Evolutionary conservation across 768 basidiomycete genomes (phyloP).

Genomic region (Kwoniella sp.): DNA sequence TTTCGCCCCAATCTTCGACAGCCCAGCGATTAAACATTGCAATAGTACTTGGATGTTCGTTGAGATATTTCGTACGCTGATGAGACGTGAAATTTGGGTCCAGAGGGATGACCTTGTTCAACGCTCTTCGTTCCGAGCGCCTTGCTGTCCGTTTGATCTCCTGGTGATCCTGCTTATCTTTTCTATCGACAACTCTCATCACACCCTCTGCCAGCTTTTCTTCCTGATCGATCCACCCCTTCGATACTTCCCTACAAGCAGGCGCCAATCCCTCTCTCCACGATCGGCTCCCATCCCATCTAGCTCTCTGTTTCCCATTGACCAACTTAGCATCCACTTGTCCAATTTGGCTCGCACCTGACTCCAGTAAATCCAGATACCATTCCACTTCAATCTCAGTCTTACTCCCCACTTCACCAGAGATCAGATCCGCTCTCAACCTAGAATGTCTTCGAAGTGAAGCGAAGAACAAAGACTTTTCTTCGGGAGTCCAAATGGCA

Average conservation of each 20-base stretch:
- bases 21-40: slow-evolving; percentile 40
- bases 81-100: slow-evolving; percentile 2
- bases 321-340: slow-evolving; percentile 6
- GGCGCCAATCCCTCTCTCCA: slow-evolving; percentile 57
- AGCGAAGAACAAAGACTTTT: slow-evolving; percentile 73
- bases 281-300: slow-evolving; percentile 20
- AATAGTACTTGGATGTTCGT: background rate
- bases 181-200: slow-evolving; percentile 28
- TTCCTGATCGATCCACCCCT: slow-evolving; percentile 61
- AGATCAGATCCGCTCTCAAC: slow-evolving; percentile 75
- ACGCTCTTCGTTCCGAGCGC: slow-evolving; percentile 32
- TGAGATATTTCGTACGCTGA: background rate
- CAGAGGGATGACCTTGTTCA: background rate
- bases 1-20: slow-evolving; percentile 49
- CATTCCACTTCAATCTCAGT: slow-evolving; percentile 67
- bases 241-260: slow-evolving; percentile 62
- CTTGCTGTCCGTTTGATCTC: slow-evolving; percentile 37
- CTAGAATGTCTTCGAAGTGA: slow-evolving; percentile 69
- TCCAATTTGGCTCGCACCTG: slow-evolving; percentile 24
- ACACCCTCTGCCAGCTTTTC: slow-evolving; percentile 58
- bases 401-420: slow-evolving; percentile 68
- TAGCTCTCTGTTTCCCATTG: background rate
- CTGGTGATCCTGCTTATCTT: slow-evolving; percentile 33
- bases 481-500: slow-evolving; percentile 65
- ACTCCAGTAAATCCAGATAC: slow-evolving; percentile 63